These are phyloP conservation scores for Oryza punctata DNA, from an alignment of 176 grass and related monocot genomes.

Conservation along the genomic window DNA sequence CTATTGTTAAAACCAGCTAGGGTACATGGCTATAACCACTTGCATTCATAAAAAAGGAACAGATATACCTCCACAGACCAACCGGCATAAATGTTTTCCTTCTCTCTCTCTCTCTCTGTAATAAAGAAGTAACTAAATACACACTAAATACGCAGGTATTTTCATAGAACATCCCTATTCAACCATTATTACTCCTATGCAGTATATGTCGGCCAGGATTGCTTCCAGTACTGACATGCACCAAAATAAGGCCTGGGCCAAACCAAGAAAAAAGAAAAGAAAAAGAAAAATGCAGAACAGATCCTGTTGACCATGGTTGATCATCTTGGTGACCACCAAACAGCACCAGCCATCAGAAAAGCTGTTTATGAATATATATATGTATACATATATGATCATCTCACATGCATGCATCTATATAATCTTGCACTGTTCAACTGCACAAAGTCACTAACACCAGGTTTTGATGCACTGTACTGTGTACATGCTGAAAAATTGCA, in stretches of 20 bases:
- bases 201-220: not conserved
- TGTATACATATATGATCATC: not conserved
- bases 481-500: not conserved
- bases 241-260: not conserved
- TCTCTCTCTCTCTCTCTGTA: not conserved
- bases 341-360: not conserved
- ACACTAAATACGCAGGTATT: not conserved
- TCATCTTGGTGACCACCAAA: slow-evolving; percentile 5
- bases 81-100: not conserved
- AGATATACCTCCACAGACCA: not conserved
- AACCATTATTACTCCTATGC: not conserved
- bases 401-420: not conserved
- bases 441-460: not conserved
- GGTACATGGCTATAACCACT: not conserved
- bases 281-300: not conserved
- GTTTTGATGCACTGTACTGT: not conserved
- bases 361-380: not conserved
- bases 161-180: not conserved
- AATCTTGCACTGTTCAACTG: not conserved
- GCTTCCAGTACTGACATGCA: not conserved
- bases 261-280: not conserved
- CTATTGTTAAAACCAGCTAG: not conserved
- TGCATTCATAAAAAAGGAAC: not conserved
- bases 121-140: not conserved
- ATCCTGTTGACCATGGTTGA: slow-evolving; percentile 6